Base-by-base conservation (phyloP, 2,329 filamentous ascomycete species). In the Rhytidhysteron rufulum region DNA sequence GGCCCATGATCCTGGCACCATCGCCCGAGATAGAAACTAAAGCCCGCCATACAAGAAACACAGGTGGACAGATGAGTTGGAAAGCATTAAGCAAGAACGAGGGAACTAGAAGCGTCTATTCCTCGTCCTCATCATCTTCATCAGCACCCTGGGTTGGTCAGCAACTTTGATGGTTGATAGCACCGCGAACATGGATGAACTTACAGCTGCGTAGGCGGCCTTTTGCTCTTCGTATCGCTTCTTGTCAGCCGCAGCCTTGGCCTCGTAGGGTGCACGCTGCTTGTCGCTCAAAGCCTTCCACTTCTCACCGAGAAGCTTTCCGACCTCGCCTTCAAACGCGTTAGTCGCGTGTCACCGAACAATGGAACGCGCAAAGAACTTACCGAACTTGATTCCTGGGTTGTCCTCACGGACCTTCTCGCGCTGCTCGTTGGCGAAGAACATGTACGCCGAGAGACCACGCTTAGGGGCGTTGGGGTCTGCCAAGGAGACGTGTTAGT, bases 171-270 rank as follows among this genome's bases (percentile, higher is more conserved):
- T 13, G 11, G 15, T 25, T 19, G 41, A 22, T 18, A 30, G 25
- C 20, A 3, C 20, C 18, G 25, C 7, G 25, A 7, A 13, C 19
- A 16, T 31, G 6, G 17, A 37, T 2, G 24, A n/a, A 56, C 55
- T 47, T 60, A 66, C 64, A 19, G 49, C 46, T 27, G 37, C 50
- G 48, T 67, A 98, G 52, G 81, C 86, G 54, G 85, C 84, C 81
- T 98, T 98, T 81, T 97, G 89, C 57, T 95, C 88, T 71, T 97
- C 91, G 68, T 97, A 98, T 48, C 93, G 85, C 85, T 97, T 95
- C 88, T 97, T 98, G 75, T 98, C 93, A 51, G 85, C 78, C 38
- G 86, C 88, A 65, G 93, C 93, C 85, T 97, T 97, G 67, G 88
- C 86, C 74, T 97, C 91, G 63, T 97, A 98, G 9, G 93, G 93